Percentiles rank a stretch among this genome's conserved stretches.
Evolutionary conservation across 2,329 filamentous ascomycete species (phyloP).

Genomic region (Didymella exigua): DNA sequence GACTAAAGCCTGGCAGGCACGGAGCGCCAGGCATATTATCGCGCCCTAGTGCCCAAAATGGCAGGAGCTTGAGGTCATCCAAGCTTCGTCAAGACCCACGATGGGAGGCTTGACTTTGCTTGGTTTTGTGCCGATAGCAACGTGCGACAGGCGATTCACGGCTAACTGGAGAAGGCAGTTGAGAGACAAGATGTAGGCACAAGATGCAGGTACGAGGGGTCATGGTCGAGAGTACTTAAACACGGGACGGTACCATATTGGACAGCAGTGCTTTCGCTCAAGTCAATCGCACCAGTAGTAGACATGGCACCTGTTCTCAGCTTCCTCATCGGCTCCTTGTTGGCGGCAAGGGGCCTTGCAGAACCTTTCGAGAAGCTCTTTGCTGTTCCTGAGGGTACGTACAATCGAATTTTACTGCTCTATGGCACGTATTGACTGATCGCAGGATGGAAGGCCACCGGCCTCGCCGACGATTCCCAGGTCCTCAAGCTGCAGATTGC

Average conservation of each 20-base stretch:
- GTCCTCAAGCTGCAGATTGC: conserved; percentile 40
- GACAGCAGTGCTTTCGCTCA: conserved; percentile 17
- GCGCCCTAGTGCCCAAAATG: conserved; percentile 1
- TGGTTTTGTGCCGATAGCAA: conserved; percentile 4
- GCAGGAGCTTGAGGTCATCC: conserved; percentile 13
- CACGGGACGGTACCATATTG: not conserved
- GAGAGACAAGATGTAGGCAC: conserved; percentile 1
- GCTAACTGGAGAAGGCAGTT: conserved; percentile 18
- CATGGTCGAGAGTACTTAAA: conserved; percentile 6
- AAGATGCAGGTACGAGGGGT: not conserved
- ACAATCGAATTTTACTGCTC: too few relatives aligned
- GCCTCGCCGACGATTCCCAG: conserved; percentile 25
- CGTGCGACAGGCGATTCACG: not conserved
- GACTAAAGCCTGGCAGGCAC: conserved; percentile 1
- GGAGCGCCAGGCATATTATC: conserved; percentile 14
- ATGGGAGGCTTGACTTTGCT: conserved; percentile 16
- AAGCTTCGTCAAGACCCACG: conserved; percentile 11
- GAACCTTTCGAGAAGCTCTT: conserved; percentile 37
- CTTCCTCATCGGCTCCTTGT: conserved; percentile 31
- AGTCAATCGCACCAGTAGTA: conserved; percentile 18
- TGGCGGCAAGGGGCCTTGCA: conserved; percentile 29
- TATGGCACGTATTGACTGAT: not conserved
- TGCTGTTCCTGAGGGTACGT: conserved; percentile 29
- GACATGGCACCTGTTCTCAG: conserved; percentile 32
- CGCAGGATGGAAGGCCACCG: conserved; percentile 33